Conservation (phyloP, 148 eudicot species). For the Spergularia bocconei region DNA sequence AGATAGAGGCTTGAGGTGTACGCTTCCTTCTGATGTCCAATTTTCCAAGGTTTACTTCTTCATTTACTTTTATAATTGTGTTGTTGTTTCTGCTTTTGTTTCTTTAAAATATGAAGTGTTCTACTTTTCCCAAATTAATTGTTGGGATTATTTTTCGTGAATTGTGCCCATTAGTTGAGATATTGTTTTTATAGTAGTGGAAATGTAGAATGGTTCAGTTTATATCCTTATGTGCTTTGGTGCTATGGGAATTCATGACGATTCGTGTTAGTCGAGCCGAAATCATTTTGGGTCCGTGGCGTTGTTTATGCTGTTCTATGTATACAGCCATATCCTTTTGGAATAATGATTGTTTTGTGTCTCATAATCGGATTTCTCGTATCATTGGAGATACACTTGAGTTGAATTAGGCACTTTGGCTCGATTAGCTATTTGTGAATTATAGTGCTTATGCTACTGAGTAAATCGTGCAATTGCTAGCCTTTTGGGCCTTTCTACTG, state of each 20-base stretch:
- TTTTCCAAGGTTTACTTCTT: constrained; percentile 14
- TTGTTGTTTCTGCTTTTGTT: no score
- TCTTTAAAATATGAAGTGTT: no score
- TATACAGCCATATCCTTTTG: no score
- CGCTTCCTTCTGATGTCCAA: constrained; percentile 19
- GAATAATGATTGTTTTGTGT: no score
- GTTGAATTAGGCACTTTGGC: background rate
- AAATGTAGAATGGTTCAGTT: background rate
- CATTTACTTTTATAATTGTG: background rate
- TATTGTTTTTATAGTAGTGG: background rate
- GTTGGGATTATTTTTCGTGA: background rate
- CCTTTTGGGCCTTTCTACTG: background rate
- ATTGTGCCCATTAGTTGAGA: constrained; percentile 3
- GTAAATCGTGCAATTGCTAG: background rate
- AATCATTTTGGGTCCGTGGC: no score
- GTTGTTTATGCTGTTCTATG: no score
- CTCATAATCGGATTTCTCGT: no score
- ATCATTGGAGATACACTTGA: background rate
- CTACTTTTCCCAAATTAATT: background rate
- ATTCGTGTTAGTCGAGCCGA: no score
- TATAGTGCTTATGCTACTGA: background rate
- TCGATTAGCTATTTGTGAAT: background rate
- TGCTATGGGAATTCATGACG: no score
- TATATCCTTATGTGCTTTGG: background rate
- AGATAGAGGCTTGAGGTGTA: constrained; percentile 23